Evolutionary conservation across 306 rosid genomes (phyloP).

Genomic region (Vicia villosa): DNA sequence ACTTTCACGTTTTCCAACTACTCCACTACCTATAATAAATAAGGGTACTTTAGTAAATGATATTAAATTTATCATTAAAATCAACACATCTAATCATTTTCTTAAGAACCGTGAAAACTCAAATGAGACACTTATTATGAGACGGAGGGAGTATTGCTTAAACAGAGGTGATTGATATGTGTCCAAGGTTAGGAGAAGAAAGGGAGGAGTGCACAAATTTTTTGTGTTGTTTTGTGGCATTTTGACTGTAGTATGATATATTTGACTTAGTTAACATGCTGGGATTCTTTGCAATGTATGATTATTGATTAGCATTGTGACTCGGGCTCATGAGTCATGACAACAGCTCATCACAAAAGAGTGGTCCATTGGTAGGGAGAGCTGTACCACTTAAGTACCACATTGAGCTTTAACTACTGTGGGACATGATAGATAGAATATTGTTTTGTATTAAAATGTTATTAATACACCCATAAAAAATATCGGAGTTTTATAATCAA

Average conservation of each 20-base stretch:
- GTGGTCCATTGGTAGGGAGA: neutral
- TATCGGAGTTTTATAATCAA: constrained; percentile 9
- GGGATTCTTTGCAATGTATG: constrained; percentile 8
- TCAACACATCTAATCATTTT: too few species aligned
- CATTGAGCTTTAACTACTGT: neutral
- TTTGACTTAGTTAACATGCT: constrained; percentile 28
- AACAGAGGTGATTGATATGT: constrained; percentile 29
- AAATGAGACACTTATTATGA: too few species aligned
- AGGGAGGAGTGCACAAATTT: constrained; percentile 11
- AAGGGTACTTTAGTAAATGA: too few species aligned
- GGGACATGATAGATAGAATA: constrained; percentile 3
- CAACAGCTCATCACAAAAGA: neutral
- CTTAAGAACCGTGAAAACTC: too few species aligned
- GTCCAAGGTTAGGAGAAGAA: constrained; percentile 30
- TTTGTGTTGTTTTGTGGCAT: constrained; percentile 17
- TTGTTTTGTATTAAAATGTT: constrained; percentile 3
- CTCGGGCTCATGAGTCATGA: neutral
- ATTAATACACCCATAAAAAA: neutral
- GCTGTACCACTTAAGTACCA: neutral
- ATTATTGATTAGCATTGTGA: neutral
- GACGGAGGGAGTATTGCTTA: too few species aligned
- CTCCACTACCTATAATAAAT: too few species aligned
- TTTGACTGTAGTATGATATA: constrained; percentile 5
- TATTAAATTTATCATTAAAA: too few species aligned
- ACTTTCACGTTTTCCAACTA: too few species aligned